These are phyloP conservation scores for Capsicum rhomboideum DNA, from an alignment of 257 asterid species.

Conservation along the genomic window DNA sequence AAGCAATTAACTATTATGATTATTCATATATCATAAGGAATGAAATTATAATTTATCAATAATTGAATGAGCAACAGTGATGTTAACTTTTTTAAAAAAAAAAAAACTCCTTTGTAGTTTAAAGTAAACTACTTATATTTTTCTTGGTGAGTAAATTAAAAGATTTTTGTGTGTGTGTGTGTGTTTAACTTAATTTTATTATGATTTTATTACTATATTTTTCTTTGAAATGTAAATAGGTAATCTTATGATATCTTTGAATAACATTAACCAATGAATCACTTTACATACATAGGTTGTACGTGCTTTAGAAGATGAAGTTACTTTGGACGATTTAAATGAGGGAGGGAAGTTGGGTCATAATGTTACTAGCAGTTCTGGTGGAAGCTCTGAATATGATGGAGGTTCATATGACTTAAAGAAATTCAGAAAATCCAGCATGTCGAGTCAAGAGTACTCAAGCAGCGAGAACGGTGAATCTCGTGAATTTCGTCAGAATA, in stretches of 20 bases:
- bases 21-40: too few species aligned
- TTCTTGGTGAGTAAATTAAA: not conserved
- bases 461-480: slow-evolving; percentile 45
- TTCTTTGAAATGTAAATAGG: not conserved
- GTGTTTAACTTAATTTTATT: not conserved
- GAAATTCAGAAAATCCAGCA: slow-evolving; percentile 24
- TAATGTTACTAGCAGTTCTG: slow-evolving; percentile 26
- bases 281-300: slow-evolving; percentile 32
- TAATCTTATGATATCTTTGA: not conserved
- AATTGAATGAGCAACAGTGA: not conserved
- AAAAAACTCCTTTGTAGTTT: not conserved
- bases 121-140: not conserved
- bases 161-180: not conserved
- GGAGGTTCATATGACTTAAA: slow-evolving; percentile 21
- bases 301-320: slow-evolving; percentile 83
- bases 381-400: slow-evolving; percentile 41
- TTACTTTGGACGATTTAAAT: slow-evolving; percentile 48
- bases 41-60: not conserved
- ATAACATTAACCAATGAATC: not conserved
- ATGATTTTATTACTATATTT: not conserved
- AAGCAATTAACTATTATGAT: too few species aligned
- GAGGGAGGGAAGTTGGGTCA: slow-evolving; percentile 36
- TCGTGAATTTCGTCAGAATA: slow-evolving; percentile 15
- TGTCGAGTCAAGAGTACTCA: slow-evolving; percentile 60
- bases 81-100: not conserved